These are phyloP conservation scores for Zopfochytrium polystomum DNA, from an alignment of 371 early-diverging fungal species.

Conservation along the genomic window DNA sequence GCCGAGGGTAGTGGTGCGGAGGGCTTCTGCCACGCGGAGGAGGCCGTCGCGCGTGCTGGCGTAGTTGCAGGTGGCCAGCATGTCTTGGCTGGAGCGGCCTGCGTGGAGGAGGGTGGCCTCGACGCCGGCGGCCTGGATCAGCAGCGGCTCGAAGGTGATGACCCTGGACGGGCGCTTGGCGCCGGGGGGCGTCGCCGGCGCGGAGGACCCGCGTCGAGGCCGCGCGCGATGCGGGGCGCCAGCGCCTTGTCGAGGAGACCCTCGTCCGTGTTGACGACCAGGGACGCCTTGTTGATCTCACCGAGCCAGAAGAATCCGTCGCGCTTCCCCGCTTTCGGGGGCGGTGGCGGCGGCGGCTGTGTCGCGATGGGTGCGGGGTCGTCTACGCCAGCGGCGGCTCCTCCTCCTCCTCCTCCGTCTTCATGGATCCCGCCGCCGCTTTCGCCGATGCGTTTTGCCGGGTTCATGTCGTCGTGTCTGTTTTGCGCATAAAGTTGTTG, in stretches of 20 bases:
- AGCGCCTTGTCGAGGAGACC: neutral
- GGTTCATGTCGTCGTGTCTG: too few species aligned
- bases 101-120: neutral
- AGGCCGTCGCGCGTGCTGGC: neutral
- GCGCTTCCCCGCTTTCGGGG: too few species aligned
- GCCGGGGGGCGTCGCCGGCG: neutral
- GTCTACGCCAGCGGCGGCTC: too few species aligned
- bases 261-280: constrained; percentile 1
- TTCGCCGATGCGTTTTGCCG: too few species aligned
- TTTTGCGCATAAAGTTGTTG: too few species aligned
- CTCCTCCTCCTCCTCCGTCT: too few species aligned
- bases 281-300: neutral
- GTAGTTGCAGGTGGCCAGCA: neutral
- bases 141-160: constrained; percentile 1
- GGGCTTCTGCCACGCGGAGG: neutral
- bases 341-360: too few species aligned
- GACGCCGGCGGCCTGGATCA: constrained; percentile 1
- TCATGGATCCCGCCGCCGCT: too few species aligned
- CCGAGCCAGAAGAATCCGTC: neutral
- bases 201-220: neutral
- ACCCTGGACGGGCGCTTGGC: neutral
- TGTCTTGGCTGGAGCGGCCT: neutral
- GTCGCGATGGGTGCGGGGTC: too few species aligned
- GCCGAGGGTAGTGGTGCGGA: neutral
- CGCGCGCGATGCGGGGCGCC: neutral